Percentiles rank a stretch among this genome's conserved stretches.
Conservation (phyloP, 202 grass and related monocot species). For the Alloteropsis angusta region DNA sequence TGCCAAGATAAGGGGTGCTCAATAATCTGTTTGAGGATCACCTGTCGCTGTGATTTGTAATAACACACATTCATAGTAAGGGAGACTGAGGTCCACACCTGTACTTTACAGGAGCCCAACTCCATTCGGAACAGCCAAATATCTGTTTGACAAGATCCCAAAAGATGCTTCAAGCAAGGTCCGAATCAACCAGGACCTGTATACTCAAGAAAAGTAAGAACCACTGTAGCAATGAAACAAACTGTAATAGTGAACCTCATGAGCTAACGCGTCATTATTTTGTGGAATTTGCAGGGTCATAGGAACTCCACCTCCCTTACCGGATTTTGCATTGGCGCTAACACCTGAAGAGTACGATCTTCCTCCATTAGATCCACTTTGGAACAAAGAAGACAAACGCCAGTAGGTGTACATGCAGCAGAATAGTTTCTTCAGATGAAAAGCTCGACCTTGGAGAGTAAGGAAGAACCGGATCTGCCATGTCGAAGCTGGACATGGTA, state of each 20-base stretch:
- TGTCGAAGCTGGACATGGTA: slow-evolving; percentile 9
- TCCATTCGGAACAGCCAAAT: slow-evolving; percentile 82
- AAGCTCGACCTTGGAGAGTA: background rate
- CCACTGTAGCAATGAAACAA: background rate
- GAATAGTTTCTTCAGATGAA: slow-evolving; percentile 17
- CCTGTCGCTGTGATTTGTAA: background rate
- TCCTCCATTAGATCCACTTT: slow-evolving; percentile 60
- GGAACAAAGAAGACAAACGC: slow-evolving; percentile 50
- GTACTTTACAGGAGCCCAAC: slow-evolving; percentile 57
- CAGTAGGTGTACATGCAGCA: slow-evolving; percentile 17
- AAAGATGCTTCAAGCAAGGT: slow-evolving; percentile 93
- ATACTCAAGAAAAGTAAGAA: slow-evolving; percentile 84
- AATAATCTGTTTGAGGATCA: slow-evolving; percentile 13
- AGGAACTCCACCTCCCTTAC: slow-evolving; percentile 61
- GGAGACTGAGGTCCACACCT: slow-evolving; percentile 25
- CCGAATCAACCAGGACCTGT: slow-evolving; percentile 82
- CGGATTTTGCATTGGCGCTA: slow-evolving; percentile 85
- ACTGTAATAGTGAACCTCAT: background rate
- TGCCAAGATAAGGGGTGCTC: background rate
- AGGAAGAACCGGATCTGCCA: slow-evolving; percentile 14
- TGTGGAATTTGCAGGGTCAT: slow-evolving; percentile 43
- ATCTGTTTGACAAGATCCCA: slow-evolving; percentile 85
- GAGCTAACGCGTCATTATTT: slow-evolving; percentile 10
- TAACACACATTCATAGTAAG: background rate
- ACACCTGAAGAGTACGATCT: slow-evolving; percentile 92